Base-by-base conservation (phyloP, 2,329 filamentous ascomycete species). In the Cladophialophora yegresii region DNA sequence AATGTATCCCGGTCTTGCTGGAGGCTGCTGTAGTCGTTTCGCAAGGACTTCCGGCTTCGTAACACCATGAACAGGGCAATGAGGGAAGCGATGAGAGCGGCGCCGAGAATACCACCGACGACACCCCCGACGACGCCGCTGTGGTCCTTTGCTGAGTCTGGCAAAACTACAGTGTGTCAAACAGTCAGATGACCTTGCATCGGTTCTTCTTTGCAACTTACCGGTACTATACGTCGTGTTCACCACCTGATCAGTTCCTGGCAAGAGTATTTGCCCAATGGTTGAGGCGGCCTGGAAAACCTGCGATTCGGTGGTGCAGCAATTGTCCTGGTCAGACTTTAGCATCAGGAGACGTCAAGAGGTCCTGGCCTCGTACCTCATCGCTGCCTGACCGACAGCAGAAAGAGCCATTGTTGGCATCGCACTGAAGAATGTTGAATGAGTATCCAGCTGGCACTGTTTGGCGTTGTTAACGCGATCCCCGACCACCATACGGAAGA, bases 221-320 rank as follows among this genome's bases (percentile, higher is more conserved):
- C 59, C 20, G 6, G 40, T 62, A 40, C 57, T 66, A 58, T 55
- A 66, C 6, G 64, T 66, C 22, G 64, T 63, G 53, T 66, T 66
- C 9, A 66, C 45, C 28, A 54, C 49, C n/a, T 45, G 22, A 28
- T 33, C 45, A 13, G 60, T 55, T 26, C 61, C 64, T 23, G 64
- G 64, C 13, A 66, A 30, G 20, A 63, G 54, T 9, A 66, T 54
- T 47, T 63, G 57, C 23, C 64, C 64, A 30, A 63, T 63, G 28
- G 61, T 47, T 28, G 53, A 32, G 43, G 63, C 49, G 43, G 54
- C 60, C 30, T 62, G 50, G 22, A 66, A 60, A 26, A 60, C 26
- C 12, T 28, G 23, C 13, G 60, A 47, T 26, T 51, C 36, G 8
- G 50, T 56, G 26, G 33, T 54, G 54, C 64, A 66, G 49, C 64